Conservation (phyloP, 192 early-diverging fungal genomes). For the Borealophlyctis nickersoniae region DNA sequence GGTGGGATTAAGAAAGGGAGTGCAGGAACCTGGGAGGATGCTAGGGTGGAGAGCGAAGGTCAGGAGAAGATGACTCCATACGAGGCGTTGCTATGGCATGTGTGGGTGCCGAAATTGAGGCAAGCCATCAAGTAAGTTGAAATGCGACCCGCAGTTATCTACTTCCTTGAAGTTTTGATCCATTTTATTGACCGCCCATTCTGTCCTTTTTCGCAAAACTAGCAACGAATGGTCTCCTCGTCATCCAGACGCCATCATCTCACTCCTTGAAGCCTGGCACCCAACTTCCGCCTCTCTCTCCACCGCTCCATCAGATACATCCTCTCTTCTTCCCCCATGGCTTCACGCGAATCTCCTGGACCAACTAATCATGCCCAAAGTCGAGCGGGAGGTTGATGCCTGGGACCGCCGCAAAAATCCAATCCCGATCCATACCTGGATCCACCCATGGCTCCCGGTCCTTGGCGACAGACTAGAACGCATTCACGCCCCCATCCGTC, state of each 20-base stretch:
- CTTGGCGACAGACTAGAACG: conserved; percentile 46
- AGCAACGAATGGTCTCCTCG: conserved; percentile 70
- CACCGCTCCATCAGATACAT: not conserved
- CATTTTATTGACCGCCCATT: no score
- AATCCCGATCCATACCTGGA: conserved; percentile 68
- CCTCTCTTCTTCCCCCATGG: conserved; percentile 60
- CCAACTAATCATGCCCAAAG: conserved; percentile 79
- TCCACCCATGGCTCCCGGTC: conserved; percentile 79
- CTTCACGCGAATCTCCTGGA: conserved; percentile 71
- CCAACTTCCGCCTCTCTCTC: conserved; percentile 18
- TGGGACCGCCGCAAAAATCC: conserved; percentile 61
- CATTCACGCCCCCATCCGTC: conserved; percentile 55
- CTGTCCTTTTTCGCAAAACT: no score
- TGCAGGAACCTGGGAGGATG: conserved; percentile 23
- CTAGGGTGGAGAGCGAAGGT: not conserved
- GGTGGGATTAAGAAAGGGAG: conserved; percentile 1
- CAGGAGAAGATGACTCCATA: conserved; percentile 64
- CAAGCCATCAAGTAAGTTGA: conserved; percentile 71
- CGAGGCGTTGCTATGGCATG: conserved; percentile 70
- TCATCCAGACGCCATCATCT: conserved; percentile 64
- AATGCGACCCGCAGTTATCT: not conserved
- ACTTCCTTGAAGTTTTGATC: conserved; percentile 7
- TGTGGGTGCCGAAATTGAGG: conserved; percentile 76
- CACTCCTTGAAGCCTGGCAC: conserved; percentile 70
- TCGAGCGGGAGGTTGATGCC: conserved; percentile 54